Base-by-base conservation (phyloP, 202 grass and related monocot genomes). In the Panicum virgatum region DNA sequence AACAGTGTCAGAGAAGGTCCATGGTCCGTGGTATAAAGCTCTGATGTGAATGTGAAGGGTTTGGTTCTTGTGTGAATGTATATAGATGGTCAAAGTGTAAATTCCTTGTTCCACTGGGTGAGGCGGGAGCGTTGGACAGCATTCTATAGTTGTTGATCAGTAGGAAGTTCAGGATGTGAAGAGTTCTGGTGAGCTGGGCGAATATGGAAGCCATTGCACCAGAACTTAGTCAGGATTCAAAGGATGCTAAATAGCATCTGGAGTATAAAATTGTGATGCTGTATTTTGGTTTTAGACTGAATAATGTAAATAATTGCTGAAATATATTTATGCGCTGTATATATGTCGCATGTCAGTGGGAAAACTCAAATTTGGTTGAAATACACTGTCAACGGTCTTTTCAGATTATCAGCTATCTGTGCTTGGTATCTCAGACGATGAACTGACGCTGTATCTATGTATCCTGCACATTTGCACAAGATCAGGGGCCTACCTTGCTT, bases 1-100 rank as follows among this genome's bases (percentile, higher is more conserved):
- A 8, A 84, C 74, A 0, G 58, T 92, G 29, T 87, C 96, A 6
- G 80, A 83, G 69, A 66, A 84, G 39, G 90, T 96, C 59, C 93
- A 99, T 26, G 85, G 89, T 12, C 92, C 83, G 5, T 99, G 96
- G 96, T 99, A 94, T 79, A 88, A 83, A 22, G 84, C 66, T 19
- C 52, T 93, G 51, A 72, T 80, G 42, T 85, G 84, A 92, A 84
- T 91, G 56, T 85, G 79, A 89, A 54, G 46, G 52, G 15, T 80
- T 74, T 76, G 58, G 16, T 86, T 26, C 34, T 40, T 79, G 47
- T 91, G 89, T 94, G 84, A 85, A 89, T 94, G 83, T 74, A 57
- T 74, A 57, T 52, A 58, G 36, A 48, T 13, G 69, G 61, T 65
- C 12, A 26, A 75, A 19, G 12, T 89, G 83, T 83, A 79, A 86